Base-by-base conservation (phyloP, 768 basidiomycete genomes). In the Tulasnella sp. region DNA sequence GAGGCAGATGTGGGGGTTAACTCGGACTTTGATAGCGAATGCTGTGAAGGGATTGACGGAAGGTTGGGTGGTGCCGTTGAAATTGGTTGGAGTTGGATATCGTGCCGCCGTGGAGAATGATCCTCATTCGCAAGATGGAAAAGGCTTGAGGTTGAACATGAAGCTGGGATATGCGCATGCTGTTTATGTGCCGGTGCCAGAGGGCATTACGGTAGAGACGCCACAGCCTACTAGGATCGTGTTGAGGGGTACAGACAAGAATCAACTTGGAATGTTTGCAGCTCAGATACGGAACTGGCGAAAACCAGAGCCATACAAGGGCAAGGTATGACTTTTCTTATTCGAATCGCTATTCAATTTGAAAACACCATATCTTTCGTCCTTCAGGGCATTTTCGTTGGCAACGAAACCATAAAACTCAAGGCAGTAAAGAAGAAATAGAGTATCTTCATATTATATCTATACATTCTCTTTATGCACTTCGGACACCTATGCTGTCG, bases 371-470 rank as follows among this genome's bases (percentile, higher is more conserved):
- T 19, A 22, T 51, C 40, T 43, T 27, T 52, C 19, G 15, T 28
- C 24, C 37, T 1, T 40, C 45, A 98, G 86, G 92, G 92, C 57
- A 81, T 96, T 54, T 93, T 96, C 59, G 77, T 96, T 47, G 91
- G 87, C n/a, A 75, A 79, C 60, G 93, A 99, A 66, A 83, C 81
- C 46, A 83, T 96, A 60, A 77, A 83, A 62, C 81, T 95, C 56
- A 95, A 87, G 69, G 78, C 79, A 56, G 81, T 91, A 53, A 92
- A 90, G 73, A 96, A 93, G 77, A 95, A 95, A 71, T 95, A 87
- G 44, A 1, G 13, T 13, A 35, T 35, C 16, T 12, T 16, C 34
- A 12, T 35, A 22, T 12, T 12, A 10, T 22, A 22, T 22, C 10
- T 10, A 10, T 12, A 12, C 20, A 34, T 37, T 12, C 31, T 28